A percentile compares a stretch with the other conserved stretches of the same genome.
These are phyloP conservation scores for Pulchroboletus neoregius DNA, from an alignment of 1,284 basidiomycete species.

Conservation along the genomic window DNA sequence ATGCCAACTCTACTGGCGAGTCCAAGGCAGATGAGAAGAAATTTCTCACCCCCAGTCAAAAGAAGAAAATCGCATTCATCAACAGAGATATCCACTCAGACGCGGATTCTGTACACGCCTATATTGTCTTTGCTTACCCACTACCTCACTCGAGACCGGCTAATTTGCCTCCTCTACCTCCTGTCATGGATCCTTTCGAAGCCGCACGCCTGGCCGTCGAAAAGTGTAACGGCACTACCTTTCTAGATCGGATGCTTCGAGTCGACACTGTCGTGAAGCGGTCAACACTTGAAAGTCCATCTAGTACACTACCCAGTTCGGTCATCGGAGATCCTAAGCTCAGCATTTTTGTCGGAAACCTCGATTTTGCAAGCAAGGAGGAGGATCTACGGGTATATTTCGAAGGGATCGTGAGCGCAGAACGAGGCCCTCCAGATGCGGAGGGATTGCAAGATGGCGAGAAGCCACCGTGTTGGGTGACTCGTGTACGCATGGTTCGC, in stretches of 20 bases:
- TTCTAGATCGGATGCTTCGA: slow-evolving; percentile 73
- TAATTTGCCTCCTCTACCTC: slow-evolving; percentile 55
- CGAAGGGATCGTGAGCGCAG: slow-evolving; percentile 71
- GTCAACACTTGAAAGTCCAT: slow-evolving; percentile 1
- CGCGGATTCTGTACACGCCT: slow-evolving; percentile 74
- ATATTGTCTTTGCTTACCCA: slow-evolving; percentile 81
- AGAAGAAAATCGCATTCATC: slow-evolving; percentile 94
- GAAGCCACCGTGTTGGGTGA: slow-evolving; percentile 64
- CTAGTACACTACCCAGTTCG: slow-evolving; percentile 6
- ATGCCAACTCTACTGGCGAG: slow-evolving; percentile 43
- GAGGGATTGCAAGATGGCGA: slow-evolving; percentile 27
- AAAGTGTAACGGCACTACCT: slow-evolving; percentile 67
- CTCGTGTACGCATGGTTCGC: slow-evolving; percentile 81
- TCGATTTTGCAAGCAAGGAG: slow-evolving; percentile 91
- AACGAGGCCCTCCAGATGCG: slow-evolving; percentile 55
- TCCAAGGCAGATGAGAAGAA: slow-evolving; percentile 52
- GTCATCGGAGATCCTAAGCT: slow-evolving; percentile 64
- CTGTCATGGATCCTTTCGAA: slow-evolving; percentile 66
- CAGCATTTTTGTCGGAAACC: slow-evolving; percentile 87
- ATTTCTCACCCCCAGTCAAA: slow-evolving; percentile 80
- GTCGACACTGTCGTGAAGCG: slow-evolving; percentile 62
- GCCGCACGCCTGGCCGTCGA: slow-evolving; percentile 62
- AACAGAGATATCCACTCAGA: slow-evolving; percentile 81
- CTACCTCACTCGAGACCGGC: slow-evolving; percentile 41
- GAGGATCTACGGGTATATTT: slow-evolving; percentile 88